Percentiles rank a stretch among this genome's conserved stretches.
These are phyloP conservation scores for Podospora conica DNA, from an alignment of 495 filamentous ascomycete species.

Conservation along the genomic window DNA sequence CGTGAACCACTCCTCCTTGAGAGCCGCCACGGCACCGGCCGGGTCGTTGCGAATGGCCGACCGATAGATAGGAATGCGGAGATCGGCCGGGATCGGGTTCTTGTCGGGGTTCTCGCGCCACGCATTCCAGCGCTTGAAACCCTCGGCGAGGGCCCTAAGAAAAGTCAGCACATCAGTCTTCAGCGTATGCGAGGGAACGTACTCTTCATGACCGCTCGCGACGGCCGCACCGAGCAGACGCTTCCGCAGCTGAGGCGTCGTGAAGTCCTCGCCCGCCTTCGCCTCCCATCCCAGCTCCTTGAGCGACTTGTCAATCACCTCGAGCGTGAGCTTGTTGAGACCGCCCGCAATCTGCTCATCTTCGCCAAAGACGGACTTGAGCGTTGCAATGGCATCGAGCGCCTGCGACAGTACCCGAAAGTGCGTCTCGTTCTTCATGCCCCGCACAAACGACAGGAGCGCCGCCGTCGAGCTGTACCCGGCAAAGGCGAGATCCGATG, in stretches of 20 bases:
- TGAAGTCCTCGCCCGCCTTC: constrained; percentile 66
- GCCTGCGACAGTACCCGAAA: constrained; percentile 88
- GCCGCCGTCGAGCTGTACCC: constrained; percentile 75
- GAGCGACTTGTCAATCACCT: constrained; percentile 62
- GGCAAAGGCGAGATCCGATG: constrained; percentile 83
- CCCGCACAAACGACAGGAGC: constrained; percentile 71
- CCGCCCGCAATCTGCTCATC: constrained; percentile 51
- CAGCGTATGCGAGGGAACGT: constrained; percentile 25
- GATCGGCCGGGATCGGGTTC: constrained; percentile 67
- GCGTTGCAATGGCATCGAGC: constrained; percentile 53
- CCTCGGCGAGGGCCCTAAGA: constrained; percentile 58
- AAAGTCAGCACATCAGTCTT: constrained; percentile 1
- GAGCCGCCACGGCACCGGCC: constrained; percentile 55
- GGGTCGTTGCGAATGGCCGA: constrained; percentile 66
- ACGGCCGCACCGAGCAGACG: constrained; percentile 71
- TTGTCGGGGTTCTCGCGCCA: constrained; percentile 61
- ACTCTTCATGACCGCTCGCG: constrained; percentile 64
- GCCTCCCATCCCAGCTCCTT: constrained; percentile 85
- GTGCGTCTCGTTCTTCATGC: constrained; percentile 72
- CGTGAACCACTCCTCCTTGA: constrained; percentile 74
- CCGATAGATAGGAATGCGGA: constrained; percentile 73
- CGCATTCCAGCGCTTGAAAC: constrained; percentile 65
- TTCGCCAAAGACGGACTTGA: constrained; percentile 48
- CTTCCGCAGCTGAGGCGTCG: constrained; percentile 72
- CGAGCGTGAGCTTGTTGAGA: constrained; percentile 66